Percentiles rank a stretch among this genome's conserved stretches.
These are phyloP conservation scores for Fomitopsis palustris DNA, from an alignment of 1,284 basidiomycete species.

Conservation along the genomic window DNA sequence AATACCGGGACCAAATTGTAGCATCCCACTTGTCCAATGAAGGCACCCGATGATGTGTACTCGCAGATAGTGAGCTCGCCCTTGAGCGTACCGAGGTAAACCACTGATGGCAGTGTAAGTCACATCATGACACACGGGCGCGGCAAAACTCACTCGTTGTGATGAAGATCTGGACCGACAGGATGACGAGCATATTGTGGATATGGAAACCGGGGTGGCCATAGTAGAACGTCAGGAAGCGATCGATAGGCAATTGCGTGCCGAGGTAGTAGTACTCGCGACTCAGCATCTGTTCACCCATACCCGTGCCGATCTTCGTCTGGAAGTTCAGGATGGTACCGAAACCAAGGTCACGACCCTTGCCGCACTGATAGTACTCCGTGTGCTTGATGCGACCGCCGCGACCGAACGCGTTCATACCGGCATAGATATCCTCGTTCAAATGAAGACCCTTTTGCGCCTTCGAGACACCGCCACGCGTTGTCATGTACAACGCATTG, in stretches of 20 bases:
- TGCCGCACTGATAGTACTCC: conserved; percentile 98
- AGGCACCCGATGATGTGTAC: conserved; percentile 69
- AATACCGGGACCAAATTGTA: conserved; percentile 90
- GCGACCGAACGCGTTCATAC: conserved; percentile 97
- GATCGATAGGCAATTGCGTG: conserved; percentile 97
- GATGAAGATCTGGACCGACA: conserved; percentile 92
- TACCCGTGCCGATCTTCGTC: conserved; percentile 99
- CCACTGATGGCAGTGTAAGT: conserved; percentile 49
- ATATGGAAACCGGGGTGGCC: conserved; percentile 99
- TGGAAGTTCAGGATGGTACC: conserved; percentile 99
- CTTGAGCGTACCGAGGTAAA: conserved; percentile 90
- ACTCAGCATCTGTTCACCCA: conserved; percentile 99
- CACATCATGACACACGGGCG: not conserved
- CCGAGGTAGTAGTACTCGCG: conserved; percentile 99
- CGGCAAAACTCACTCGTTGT: conserved; percentile 60
- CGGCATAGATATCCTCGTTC: conserved; percentile 99
- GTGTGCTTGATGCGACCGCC: conserved; percentile 99
- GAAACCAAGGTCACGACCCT: conserved; percentile 98
- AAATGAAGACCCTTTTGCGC: conserved; percentile 98
- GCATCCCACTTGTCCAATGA: conserved; percentile 80
- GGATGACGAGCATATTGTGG: conserved; percentile 98
- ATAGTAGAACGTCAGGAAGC: conserved; percentile 99
- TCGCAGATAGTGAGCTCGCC: conserved; percentile 75
- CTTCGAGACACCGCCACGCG: conserved; percentile 97
- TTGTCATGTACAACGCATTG: conserved; percentile 97